Evolutionary conservation across 2,329 filamentous ascomycete species (phyloP), one percentile per base, ranked within the genome.

Genomic region (Alternaria panax): DNA sequence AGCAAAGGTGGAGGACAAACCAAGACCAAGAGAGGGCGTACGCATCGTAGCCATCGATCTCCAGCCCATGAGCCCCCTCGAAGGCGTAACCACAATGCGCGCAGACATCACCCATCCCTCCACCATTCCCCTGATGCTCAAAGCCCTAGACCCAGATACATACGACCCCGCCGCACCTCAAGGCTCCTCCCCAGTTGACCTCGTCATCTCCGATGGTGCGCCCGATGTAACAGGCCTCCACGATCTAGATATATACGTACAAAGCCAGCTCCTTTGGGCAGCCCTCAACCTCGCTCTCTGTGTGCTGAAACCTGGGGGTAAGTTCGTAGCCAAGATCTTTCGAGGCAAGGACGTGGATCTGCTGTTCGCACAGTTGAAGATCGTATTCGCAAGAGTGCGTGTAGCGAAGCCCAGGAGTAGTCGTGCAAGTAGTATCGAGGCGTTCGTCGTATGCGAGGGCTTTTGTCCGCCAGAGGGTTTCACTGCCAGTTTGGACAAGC

Each of bases 291-390:
- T 99, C 3, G 93, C 95, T 0, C 87, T 97, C 12, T 96, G 94
- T 75, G 93, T 99, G 12, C 86, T 99, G 22, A 91, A 91, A 60
- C 93, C 93, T 0, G 95, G 95, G 42, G 95, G 95, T 63, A 96
- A 92, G 73, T 99, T 99, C 70, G 94, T 99, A 7, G 95, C 95
- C 60, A 99, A 99, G 83, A 97, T 99, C 62, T 99, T 99, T 81
- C 84, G 95, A 16, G 93, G 92, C 16, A 90, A 93, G 69, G 95
- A 98, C 72, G 93, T 98, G n/a, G 95, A 98, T 74, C 83, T 98
- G 24, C 86, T 99, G 8, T 98, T 95, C 74, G 93, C 93, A 2
- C 95, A 99, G 77, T 86, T 99, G 53, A 95, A 93, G 76, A 87
- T 94, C 20, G 93, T 98, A 54, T 99, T 99, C 68, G 87, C 90